These are phyloP conservation scores for Chlamydomonas reinhardtii DNA, from an alignment of 163 green algal species.

Conservation along the genomic window DNA sequence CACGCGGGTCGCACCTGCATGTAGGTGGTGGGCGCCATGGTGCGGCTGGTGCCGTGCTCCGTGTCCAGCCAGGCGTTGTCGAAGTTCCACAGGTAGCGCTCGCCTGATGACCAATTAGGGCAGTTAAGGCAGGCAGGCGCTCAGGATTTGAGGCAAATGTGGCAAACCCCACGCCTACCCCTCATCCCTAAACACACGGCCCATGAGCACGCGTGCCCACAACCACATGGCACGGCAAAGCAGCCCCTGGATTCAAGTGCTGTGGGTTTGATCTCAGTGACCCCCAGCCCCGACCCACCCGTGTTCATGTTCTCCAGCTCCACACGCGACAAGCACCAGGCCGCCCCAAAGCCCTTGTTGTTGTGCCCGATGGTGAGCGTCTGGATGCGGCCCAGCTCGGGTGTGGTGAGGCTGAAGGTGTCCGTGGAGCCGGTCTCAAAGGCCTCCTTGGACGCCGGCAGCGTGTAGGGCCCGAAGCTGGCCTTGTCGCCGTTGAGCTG, in stretches of 20 bases:
- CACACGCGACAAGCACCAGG: slow-evolving; percentile 70
- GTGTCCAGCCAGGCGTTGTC: slow-evolving; percentile 63
- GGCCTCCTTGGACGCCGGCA: slow-evolving; percentile 47
- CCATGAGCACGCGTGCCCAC: too few relatives aligned
- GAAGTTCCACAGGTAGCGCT: slow-evolving; percentile 67
- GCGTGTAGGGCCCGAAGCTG: slow-evolving; percentile 45
- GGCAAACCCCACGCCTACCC: too few relatives aligned
- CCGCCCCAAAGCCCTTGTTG: slow-evolving; percentile 56
- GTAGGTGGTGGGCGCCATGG: slow-evolving; percentile 28
- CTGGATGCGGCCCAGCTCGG: slow-evolving; percentile 56
- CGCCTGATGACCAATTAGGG: slow-evolving; percentile 35
- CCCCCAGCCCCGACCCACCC: slow-evolving; percentile 20
- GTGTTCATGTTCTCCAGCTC: slow-evolving; percentile 68
- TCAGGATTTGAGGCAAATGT: too few relatives aligned
- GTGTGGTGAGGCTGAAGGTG: slow-evolving; percentile 59
- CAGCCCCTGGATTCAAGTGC: too few relatives aligned
- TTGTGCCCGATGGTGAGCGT: slow-evolving; percentile 68
- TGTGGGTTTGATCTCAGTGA: too few relatives aligned
- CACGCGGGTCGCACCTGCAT: neutral
- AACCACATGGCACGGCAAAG: too few relatives aligned
- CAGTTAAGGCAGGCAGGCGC: too few relatives aligned
- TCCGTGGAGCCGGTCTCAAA: slow-evolving; percentile 62
- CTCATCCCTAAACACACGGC: too few relatives aligned
- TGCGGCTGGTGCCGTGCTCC: slow-evolving; percentile 47
- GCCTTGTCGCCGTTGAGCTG: slow-evolving; percentile 26